A percentile compares a stretch with the other conserved stretches of the same genome.
Conservation (phyloP, 148 eudicot genomes). For the Persicaria maculosa region DNA sequence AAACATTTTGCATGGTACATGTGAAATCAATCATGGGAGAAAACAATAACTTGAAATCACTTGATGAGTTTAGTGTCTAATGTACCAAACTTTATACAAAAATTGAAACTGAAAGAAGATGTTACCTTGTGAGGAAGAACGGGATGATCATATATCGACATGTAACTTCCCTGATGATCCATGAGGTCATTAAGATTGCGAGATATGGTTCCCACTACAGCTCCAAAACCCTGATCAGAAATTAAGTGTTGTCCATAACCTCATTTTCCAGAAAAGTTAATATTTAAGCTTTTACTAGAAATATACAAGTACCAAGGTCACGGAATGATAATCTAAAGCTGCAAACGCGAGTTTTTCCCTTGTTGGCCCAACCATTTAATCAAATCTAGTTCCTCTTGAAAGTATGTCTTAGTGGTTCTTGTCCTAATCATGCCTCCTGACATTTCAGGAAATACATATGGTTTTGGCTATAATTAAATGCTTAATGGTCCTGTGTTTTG, state of each 20-base stretch:
- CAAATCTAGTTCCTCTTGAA: background rate
- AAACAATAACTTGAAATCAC: background rate
- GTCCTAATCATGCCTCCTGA: no score
- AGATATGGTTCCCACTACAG: slow-evolving; percentile 67
- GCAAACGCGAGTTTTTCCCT: background rate
- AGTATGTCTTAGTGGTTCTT: no score
- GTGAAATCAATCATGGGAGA: background rate
- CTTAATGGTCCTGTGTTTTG: no score
- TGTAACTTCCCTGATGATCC: slow-evolving; percentile 34
- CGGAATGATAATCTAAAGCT: no score
- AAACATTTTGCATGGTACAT: background rate
- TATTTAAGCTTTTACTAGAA: background rate
- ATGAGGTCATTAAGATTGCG: slow-evolving; percentile 60
- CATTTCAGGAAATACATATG: no score
- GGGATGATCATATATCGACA: slow-evolving; percentile 67
- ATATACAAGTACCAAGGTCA: background rate
- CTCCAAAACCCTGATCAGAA: slow-evolving; percentile 49
- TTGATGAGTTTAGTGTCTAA: background rate
- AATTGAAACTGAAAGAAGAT: slow-evolving; percentile 1
- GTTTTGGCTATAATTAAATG: no score
- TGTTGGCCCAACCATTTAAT: background rate
- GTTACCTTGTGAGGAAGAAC: slow-evolving; percentile 37
- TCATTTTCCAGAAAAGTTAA: no score
- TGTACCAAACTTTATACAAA: background rate
- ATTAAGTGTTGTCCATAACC: background rate